Base-by-base conservation (phyloP, 768 basidiomycete species). In the Leccinum incarnatum region DNA sequence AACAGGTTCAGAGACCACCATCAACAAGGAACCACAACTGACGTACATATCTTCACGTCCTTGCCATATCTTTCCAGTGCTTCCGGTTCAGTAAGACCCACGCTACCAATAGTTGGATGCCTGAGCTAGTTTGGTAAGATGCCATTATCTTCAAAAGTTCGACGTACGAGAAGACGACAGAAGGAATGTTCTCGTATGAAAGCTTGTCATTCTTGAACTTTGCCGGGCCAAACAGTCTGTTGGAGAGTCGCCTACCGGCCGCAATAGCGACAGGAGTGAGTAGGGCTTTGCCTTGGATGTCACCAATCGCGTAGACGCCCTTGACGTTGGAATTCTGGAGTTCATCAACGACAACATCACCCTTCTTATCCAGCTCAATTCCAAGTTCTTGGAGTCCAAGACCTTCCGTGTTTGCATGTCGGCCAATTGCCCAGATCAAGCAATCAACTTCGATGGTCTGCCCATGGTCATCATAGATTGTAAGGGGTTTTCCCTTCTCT, bases 181-280 rank as follows among this genome's bases (percentile, higher is more conserved):
- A 92, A 4, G 97, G 89, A 59, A 99, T 95, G 71, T 98, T 84
- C 34, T 87, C 81, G 71, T 98, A 99, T 65, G 79, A 81, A 57
- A 98, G 80, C 74, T 96, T 94, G 67, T 96, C 90, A 51, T 88
- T 72, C 78, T 90, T 94, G 82, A 81, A 95, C 74, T 91, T 80
- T 60, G 85, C 83, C 3, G 87, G 87, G 10, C 97, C 97, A 67
- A 93, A 99, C 49, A 98, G 76, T 59, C 97, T 79, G 76, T 98
- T 98, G 55, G 89, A 81, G 40, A 98, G 78, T 60, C 94, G 78
- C 59, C 97, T 79, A 21, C 94, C 97, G 15, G 97, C 97, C 51
- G 96, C 96, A 58, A 99, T 96, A 45, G 97, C 97, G 10, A 99
- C 97, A 15, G 97, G 97, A 4, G 97, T 99, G 59, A 99, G 80